These are phyloP conservation scores for Sporothrix inflata DNA, from an alignment of 2,329 filamentous ascomycete genomes.

Conservation along the genomic window DNA sequence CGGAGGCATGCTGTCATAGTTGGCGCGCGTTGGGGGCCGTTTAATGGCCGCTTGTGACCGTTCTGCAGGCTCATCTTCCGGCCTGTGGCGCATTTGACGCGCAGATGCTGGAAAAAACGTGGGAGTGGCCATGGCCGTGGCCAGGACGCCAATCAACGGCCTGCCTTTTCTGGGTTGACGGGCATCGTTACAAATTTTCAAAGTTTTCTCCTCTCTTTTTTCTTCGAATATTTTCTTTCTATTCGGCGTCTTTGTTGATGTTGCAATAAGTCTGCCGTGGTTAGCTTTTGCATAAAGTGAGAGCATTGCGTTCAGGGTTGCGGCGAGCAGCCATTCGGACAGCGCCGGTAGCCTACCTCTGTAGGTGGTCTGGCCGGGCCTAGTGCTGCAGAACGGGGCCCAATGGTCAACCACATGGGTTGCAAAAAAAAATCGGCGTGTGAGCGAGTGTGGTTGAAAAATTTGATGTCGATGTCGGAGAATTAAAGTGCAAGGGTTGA, in stretches of 20 bases:
- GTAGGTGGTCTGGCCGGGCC: neutral
- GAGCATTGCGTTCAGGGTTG: neutral
- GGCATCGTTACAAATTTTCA: neutral
- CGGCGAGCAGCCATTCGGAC: neutral
- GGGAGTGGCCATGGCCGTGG: neutral
- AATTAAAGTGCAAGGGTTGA: neutral
- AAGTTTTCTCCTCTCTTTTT: neutral
- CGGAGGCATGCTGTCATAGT: neutral
- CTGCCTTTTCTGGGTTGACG: neutral
- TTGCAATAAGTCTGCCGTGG: neutral
- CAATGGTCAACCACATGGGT: neutral
- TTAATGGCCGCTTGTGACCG: neutral
- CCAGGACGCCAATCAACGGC: neutral
- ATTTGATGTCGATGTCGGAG: neutral
- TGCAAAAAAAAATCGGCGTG: neutral
- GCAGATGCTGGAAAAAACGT: neutral
- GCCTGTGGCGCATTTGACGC: neutral
- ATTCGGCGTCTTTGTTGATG: neutral
- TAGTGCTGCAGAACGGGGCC: neutral
- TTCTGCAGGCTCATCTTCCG: neutral
- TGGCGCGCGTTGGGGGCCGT: neutral
- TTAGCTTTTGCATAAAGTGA: neutral
- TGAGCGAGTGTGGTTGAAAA: neutral
- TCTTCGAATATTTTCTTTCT: neutral
- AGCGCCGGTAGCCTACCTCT: conserved; percentile 17